phyloP scores from a whole-genome alignment of 1,139 yeast species.

The Kodamaea suecica region DNA sequence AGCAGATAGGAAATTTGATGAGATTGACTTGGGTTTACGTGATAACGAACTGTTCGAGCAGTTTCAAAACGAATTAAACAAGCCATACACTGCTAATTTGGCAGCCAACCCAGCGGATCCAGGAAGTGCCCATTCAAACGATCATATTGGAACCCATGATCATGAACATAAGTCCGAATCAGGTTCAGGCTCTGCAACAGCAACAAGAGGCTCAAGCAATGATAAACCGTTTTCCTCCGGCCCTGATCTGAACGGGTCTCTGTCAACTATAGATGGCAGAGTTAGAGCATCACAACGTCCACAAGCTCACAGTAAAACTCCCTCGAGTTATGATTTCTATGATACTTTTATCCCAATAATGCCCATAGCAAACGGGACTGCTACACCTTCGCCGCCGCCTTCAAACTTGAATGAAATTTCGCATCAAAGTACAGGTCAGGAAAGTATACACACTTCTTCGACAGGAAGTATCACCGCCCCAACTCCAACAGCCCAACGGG shows the following conservation, averaged over 20 bases:
- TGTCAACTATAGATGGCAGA: conserved; percentile 11
- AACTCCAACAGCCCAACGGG: conserved; percentile 7
- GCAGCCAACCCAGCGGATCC: background rate
- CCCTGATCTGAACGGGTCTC: conserved; percentile 11
- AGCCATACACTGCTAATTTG: conserved; percentile 15
- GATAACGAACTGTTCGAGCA: conserved; percentile 39
- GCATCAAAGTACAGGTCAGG: conserved; percentile 1
- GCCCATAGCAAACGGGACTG: background rate
- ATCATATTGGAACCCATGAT: background rate
- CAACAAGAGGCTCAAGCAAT: conserved; percentile 3
- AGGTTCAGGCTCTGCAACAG: background rate
- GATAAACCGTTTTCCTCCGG: conserved; percentile 10
- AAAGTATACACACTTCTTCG: conserved; percentile 7
- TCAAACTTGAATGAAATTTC: too few relatives aligned
- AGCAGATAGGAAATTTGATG: conserved; percentile 24
- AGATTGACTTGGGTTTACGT: conserved; percentile 36
- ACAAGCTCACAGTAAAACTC: conserved; percentile 16
- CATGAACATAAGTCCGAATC: background rate
- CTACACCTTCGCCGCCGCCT: too few relatives aligned
- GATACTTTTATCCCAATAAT: conserved; percentile 43
- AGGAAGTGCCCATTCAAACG: background rate
- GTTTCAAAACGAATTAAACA: conserved; percentile 40
- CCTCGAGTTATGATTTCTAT: conserved; percentile 42
- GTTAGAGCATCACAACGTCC: conserved; percentile 5
- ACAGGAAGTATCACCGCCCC: conserved; percentile 4